These are phyloP conservation scores for Cyberlindnera euphorbiiphila DNA, from an alignment of 805 yeast species.

Conservation along the genomic window DNA sequence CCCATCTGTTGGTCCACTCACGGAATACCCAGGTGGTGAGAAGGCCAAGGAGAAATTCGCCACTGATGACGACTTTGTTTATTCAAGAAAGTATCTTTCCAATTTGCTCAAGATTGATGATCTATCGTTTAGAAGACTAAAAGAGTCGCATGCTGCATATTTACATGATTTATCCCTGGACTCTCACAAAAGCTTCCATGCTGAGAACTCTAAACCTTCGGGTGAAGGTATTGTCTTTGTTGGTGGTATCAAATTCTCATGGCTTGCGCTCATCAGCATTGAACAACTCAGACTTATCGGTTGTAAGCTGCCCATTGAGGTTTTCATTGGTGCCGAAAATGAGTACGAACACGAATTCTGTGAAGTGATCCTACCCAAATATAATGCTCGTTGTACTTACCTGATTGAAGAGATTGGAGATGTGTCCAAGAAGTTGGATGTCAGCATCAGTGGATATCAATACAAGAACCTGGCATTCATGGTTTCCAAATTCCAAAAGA, in stretches of 20 bases:
- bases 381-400: conserved; percentile 62
- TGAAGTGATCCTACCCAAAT: conserved; percentile 50
- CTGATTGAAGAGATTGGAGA: conserved; percentile 56
- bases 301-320: conserved; percentile 65
- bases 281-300: conserved; percentile 60
- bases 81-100: conserved; percentile 43
- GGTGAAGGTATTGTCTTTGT: conserved; percentile 62
- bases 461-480: conserved; percentile 63
- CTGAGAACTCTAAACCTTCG: conserved; percentile 27
- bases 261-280: conserved; percentile 61
- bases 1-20: conserved; percentile 40
- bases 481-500: conserved; percentile 66
- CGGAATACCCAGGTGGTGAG: conserved; percentile 36
- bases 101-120: conserved; percentile 40
- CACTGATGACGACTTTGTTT: conserved; percentile 37
- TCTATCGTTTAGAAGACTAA: conserved; percentile 32
- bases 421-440: conserved; percentile 38
- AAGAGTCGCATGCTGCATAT: conserved; percentile 35
- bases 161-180: conserved; percentile 33
- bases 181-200: conserved; percentile 34
- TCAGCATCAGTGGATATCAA: conserved; percentile 57
- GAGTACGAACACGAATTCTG: conserved; percentile 72
- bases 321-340: conserved; percentile 55
- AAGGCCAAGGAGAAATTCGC: conserved; percentile 44
- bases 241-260: conserved; percentile 74